Base-by-base conservation (phyloP, 176 grass and related monocot species). In the Zoysia pacifica region DNA sequence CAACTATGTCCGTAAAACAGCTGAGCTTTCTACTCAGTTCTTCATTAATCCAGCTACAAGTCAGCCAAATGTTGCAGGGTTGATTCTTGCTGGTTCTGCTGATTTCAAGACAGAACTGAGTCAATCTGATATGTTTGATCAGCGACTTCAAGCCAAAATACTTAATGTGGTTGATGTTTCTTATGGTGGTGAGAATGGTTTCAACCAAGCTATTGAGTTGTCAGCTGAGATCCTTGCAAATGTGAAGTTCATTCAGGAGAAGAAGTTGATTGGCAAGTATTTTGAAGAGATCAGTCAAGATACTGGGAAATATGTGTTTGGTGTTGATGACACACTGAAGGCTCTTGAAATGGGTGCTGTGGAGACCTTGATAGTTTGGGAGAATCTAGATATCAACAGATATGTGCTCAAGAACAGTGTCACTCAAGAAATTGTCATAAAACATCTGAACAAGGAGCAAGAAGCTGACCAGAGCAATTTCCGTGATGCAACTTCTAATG, bases 261-360 rank as follows among this genome's bases (percentile, higher is more conserved):
- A 88, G 62, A 88, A 88, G 69, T 45, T 88, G 41, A 83, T 88
- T 61, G 86, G 86, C 62, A 88, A 88, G 51, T 83, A 83, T 60
- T 88, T 88, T 69, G 86, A 79, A 79, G 81, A 88, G 75, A 88
- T 88, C 75, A 88, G 86, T 83, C 86, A 88, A 67, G 86, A 88
- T 83, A 88, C 86, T 54, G 81, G 81, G 75, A 88, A 28, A 28
- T 28, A 28, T 28, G 28, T 28, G 28, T 28, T 28, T 28, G 28
- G 28, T 28, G 28, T 28, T 28, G 28, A 28, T 28, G 28, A 28
- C 28, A 28, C 28, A 28, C 28, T 28, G 28, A 28, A 28, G 28
- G 28, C 28, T 28, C 28, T 28, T 28, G 28, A 28, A 28, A 28
- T 28, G 28, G 28, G 28, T 28, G 28, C 28, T 28, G 28, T 28